Percentiles rank a stretch among this genome's conserved stretches.
Evolutionary conservation across 1,284 basidiomycete species (phyloP).

Genomic region (Puccinia coronata): DNA sequence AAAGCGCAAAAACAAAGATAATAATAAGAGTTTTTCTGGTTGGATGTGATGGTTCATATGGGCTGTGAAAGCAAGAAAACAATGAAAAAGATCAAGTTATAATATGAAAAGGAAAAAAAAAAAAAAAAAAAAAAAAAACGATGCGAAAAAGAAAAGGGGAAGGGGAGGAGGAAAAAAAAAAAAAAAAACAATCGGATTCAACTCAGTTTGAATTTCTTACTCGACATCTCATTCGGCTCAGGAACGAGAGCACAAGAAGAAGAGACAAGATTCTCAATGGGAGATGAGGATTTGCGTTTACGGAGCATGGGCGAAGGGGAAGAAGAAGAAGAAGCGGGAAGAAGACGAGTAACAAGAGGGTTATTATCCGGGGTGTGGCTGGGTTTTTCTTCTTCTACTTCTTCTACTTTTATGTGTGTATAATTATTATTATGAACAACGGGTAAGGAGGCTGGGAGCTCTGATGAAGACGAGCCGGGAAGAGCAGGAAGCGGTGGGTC

Average conservation of each 20-base stretch:
- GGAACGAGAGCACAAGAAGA: neutral
- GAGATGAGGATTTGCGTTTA: constrained; percentile 23
- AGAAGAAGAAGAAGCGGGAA: neutral
- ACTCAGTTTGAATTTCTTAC: constrained; percentile 24
- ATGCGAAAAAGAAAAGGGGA: neutral
- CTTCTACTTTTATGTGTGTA: neutral
- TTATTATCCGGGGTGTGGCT: too few relatives aligned
- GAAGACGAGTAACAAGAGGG: neutral
- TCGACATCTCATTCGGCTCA: neutral
- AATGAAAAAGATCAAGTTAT: neutral
- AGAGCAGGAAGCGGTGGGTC: neutral
- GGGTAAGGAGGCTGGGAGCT: neutral
- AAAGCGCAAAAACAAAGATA: too few relatives aligned
- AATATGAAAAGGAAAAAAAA: neutral
- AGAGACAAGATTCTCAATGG: neutral
- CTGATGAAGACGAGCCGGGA: neutral
- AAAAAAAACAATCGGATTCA: too few relatives aligned
- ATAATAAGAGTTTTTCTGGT: too few relatives aligned
- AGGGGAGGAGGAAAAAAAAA: neutral
- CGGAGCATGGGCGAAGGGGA: neutral
- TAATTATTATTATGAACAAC: neutral
- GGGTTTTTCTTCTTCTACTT: too few relatives aligned
- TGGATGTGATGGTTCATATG: too few relatives aligned
- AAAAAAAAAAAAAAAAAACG: neutral
- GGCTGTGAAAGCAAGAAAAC: too few relatives aligned